Percentiles rank a stretch among this genome's conserved stretches.
Conservation (phyloP, 2,329 filamentous ascomycete species). For the Neurospora sp. region DNA sequence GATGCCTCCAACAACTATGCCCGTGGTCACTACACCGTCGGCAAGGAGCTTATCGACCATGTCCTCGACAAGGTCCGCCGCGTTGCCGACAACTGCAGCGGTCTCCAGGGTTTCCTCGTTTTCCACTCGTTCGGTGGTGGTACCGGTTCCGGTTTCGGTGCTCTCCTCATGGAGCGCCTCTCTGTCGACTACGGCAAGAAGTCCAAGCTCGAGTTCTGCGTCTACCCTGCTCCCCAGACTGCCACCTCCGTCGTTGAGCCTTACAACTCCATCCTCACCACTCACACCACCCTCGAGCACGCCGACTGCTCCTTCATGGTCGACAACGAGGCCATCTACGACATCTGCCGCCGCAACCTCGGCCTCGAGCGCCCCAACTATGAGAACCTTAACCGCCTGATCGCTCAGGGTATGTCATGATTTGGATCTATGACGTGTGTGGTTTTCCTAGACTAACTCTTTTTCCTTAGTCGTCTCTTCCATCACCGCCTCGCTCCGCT, state of each 20-base stretch:
- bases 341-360: slow-evolving; percentile 97
- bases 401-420: slow-evolving; percentile 70
- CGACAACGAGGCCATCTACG: slow-evolving; percentile 99
- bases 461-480: slow-evolving; percentile 72
- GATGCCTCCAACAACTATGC: slow-evolving; percentile 99
- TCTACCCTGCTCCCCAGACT: slow-evolving; percentile 96
- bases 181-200: slow-evolving; percentile 99
- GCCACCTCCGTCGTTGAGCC: slow-evolving; percentile 97
- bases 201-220: slow-evolving; percentile 99
- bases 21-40: slow-evolving; percentile 98
- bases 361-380: slow-evolving; percentile 96
- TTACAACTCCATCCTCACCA: slow-evolving; percentile 99
- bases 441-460: slow-evolving; percentile 18
- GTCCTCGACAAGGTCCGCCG: slow-evolving; percentile 96
- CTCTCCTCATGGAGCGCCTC: slow-evolving; percentile 95
- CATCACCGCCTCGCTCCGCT: slow-evolving; percentile 95
- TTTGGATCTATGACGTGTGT: neutral
- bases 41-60: slow-evolving; percentile 98
- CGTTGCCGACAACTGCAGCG: slow-evolving; percentile 94
- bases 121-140: slow-evolving; percentile 99
- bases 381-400: slow-evolving; percentile 97
- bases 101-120: slow-evolving; percentile 97
- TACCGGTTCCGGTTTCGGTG: slow-evolving; percentile 97
- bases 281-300: slow-evolving; percentile 98
- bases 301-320: slow-evolving; percentile 99